Percentiles rank a stretch among this genome's conserved stretches.
phyloP scores from a whole-genome alignment of 2,329 filamentous ascomycete species.

The Ceratocystis colombiana region DNA sequence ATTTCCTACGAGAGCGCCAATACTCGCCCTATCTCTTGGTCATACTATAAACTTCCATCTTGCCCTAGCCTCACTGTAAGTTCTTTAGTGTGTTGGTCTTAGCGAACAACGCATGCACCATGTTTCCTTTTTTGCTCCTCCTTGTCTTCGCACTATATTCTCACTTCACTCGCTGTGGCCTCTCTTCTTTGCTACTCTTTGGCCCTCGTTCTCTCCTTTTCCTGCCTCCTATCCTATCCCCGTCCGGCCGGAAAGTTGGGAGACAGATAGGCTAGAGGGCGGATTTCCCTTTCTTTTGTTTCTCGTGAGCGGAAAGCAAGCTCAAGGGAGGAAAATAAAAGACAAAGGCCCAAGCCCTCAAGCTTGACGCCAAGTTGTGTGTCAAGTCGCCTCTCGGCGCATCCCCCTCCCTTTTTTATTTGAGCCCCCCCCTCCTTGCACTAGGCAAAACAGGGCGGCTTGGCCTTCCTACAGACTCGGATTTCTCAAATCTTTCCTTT shows the following conservation, averaged over 20 bases:
- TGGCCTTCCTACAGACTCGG: not conserved
- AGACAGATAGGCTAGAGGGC: not conserved
- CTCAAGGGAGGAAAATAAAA: conserved; percentile 1
- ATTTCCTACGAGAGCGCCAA: no score
- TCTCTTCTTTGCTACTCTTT: not conserved
- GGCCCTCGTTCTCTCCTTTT: not conserved
- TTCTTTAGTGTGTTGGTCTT: not conserved
- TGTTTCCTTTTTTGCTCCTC: conserved; percentile 1
- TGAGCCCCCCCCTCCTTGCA: not conserved
- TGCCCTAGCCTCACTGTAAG: not conserved
- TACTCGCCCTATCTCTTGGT: no score
- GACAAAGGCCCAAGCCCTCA: conserved; percentile 6
- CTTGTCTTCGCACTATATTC: conserved; percentile 4
- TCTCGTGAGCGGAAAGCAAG: not conserved
- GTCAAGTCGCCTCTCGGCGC: conserved; percentile 10
- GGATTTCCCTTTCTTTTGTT: not conserved
- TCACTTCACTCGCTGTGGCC: not conserved
- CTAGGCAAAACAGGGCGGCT: conserved; percentile 13
- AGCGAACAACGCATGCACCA: not conserved
- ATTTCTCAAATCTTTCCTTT: conserved; percentile 5
- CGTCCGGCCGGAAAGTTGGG: not conserved
- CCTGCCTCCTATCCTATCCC: not conserved
- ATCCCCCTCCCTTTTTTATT: conserved; percentile 2
- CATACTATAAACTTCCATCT: not conserved
- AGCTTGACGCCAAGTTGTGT: not conserved